Base-by-base conservation (phyloP, 2,329 filamentous ascomycete species). In the Endocalyx cinctus region DNA sequence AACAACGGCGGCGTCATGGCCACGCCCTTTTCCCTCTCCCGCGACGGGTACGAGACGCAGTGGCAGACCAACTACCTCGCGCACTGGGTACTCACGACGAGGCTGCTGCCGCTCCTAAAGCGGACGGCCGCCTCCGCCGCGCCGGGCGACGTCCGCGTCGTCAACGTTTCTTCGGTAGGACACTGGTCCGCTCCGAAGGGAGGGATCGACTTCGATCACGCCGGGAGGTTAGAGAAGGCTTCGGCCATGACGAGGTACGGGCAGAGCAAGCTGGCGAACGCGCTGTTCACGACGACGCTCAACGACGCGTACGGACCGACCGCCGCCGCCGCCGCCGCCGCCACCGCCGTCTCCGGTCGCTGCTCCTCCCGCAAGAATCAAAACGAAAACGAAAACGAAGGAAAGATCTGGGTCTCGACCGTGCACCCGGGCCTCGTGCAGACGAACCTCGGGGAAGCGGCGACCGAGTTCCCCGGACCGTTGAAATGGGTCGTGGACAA, bases 251-350 rank as follows among this genome's bases (percentile, higher is more conserved):
- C 28, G 29, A 56, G 62, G 12, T 70, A 70, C 46, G 64, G 62
- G n/a, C 64, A 68, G 46, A 58, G 53, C 46, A 70, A 70, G 47
- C 60, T 68, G 6, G 64, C 60, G 33, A 69, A 69, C 34, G 51
- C 69, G 15, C 50, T 69, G 26, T 62, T 67, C 43, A 43, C 57
- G n/a, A 58, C 50, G 39, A 55, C 51, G 6, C 38, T 67, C 29
- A 41, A 62, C 33, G 50, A 49, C 33, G 37, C 16, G 14, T 59
- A 64, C 39, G 59, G 61, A 43, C 50, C 48, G 12, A 55, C 49
- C 10, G 58, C 54, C 20, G 27, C 35, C 10, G 42, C 45, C 17
- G 46, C 55, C 16, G 35, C 30, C 23, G 42, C 38, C 13, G n/a
- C n/a, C n/a, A n/a, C n/a, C n/a, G n/a, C n/a, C n/a, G n/a, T n/a